Evolutionary conservation across 2,329 filamentous ascomycete species (phyloP).

Genomic region (Beauveria pseudobassiana): DNA sequence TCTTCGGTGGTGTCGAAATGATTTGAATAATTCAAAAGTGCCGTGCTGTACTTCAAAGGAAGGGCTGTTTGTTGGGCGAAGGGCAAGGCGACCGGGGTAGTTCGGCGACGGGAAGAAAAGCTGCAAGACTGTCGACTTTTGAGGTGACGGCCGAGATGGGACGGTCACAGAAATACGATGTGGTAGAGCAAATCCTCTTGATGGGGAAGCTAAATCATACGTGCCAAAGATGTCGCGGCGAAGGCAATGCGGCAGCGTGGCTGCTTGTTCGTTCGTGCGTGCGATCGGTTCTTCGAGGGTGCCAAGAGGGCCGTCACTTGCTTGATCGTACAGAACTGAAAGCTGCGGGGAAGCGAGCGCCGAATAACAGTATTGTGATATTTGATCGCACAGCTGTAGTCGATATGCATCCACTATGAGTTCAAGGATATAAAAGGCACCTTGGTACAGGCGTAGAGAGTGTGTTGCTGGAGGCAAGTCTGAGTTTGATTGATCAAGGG

Average conservation of each 20-base stretch:
- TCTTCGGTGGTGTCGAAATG: background rate
- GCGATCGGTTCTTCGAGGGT: background rate
- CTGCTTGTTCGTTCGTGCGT: background rate
- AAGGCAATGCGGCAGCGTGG: background rate
- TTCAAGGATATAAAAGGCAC: background rate
- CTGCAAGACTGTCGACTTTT: background rate
- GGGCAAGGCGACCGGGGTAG: background rate
- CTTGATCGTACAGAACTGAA: background rate
- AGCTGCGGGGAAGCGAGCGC: background rate
- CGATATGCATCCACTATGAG: background rate
- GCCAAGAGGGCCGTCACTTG: background rate
- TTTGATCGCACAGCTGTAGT: background rate
- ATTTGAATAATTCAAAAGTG: background rate
- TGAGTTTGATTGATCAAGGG: background rate
- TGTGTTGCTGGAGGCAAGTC: constrained; percentile 3
- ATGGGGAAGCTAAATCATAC: background rate
- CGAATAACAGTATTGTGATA: background rate
- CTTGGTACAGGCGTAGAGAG: background rate
- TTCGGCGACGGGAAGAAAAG: background rate
- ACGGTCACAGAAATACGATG: too few species aligned
- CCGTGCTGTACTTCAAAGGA: background rate
- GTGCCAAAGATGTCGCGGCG: background rate
- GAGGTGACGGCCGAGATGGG: background rate
- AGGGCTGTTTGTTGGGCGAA: background rate
- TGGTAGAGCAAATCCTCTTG: background rate